Evolutionary conservation across 352 stramenopile genomes (phyloP).

Genomic region (Phytophthora syringae): DNA sequence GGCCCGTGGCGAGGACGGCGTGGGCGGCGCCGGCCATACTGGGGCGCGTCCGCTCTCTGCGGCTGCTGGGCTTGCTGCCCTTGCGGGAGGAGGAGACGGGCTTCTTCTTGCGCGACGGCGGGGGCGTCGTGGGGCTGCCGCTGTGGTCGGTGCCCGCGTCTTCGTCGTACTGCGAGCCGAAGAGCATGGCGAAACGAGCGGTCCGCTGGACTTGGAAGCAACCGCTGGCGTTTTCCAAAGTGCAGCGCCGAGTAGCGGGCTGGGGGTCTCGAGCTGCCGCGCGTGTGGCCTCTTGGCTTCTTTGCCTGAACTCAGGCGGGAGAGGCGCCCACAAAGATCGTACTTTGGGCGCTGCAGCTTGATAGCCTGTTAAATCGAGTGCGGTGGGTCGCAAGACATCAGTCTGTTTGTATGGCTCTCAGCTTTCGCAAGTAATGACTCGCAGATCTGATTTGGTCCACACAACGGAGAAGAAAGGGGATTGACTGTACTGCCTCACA

Average conservation of each 20-base stretch:
- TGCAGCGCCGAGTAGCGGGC: neutral
- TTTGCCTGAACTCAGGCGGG: slow-evolving; percentile 34
- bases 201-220: neutral
- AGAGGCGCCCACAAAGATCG: slow-evolving; percentile 8
- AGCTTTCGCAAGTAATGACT: too few species aligned
- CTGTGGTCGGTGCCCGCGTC: slow-evolving; percentile 45
- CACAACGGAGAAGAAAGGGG: too few species aligned
- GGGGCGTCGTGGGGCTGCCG: slow-evolving; percentile 42
- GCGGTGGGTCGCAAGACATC: too few species aligned
- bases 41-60: slow-evolving; percentile 20
- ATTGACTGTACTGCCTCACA: too few species aligned
- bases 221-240: slow-evolving; percentile 3
- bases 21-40: slow-evolving; percentile 26
- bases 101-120: slow-evolving; percentile 48
- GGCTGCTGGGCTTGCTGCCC: slow-evolving; percentile 12
- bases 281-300: slow-evolving; percentile 16
- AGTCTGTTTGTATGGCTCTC: too few species aligned
- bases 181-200: slow-evolving; percentile 43
- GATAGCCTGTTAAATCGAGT: too few species aligned
- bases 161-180: slow-evolving; percentile 61
- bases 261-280: neutral
- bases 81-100: slow-evolving; percentile 13
- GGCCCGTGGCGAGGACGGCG: slow-evolving; percentile 22
- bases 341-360: too few species aligned
- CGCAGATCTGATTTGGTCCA: too few species aligned